Evolutionary conservation across 768 basidiomycete species (phyloP).

Genomic region (Psilocybe azurescens): DNA sequence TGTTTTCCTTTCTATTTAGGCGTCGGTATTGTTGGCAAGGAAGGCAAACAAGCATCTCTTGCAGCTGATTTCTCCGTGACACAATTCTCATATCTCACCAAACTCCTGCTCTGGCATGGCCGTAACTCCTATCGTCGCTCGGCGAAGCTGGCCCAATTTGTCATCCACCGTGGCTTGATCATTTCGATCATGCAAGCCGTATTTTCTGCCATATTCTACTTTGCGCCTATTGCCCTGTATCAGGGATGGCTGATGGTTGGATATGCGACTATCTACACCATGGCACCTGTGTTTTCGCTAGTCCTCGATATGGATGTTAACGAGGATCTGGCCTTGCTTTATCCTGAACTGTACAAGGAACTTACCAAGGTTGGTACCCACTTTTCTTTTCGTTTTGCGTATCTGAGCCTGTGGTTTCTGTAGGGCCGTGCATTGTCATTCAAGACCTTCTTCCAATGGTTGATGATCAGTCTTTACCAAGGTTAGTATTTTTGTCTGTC

Average conservation of each 20-base stretch:
- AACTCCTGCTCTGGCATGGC: constrained; percentile 97
- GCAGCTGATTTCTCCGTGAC: constrained; percentile 98
- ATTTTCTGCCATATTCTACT: constrained; percentile 91
- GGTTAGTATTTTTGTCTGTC: constrained; percentile 47
- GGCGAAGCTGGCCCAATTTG: constrained; percentile 97
- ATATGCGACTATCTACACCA: constrained; percentile 95
- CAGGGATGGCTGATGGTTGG: constrained; percentile 99
- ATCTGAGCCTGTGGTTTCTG: neutral
- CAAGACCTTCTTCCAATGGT: constrained; percentile 99
- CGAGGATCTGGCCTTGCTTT: constrained; percentile 92
- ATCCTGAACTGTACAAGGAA: constrained; percentile 98
- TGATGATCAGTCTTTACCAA: constrained; percentile 98
- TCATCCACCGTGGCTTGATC: constrained; percentile 96
- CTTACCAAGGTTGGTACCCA: constrained; percentile 78
- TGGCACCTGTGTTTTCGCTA: constrained; percentile 98
- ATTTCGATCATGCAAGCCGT: constrained; percentile 99
- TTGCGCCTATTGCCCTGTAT: constrained; percentile 95
- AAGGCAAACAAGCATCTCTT: constrained; percentile 98
- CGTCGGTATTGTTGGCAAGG: constrained; percentile 98
- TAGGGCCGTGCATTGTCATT: constrained; percentile 94
- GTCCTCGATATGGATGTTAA: constrained; percentile 96
- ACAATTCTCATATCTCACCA: constrained; percentile 95
- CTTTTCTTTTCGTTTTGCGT: neutral
- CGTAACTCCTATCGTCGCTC: constrained; percentile 98
- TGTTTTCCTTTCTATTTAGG: constrained; percentile 48